Evolutionary conservation across 352 stramenopile species (phyloP).

Genomic region (Pythium dissimile): DNA sequence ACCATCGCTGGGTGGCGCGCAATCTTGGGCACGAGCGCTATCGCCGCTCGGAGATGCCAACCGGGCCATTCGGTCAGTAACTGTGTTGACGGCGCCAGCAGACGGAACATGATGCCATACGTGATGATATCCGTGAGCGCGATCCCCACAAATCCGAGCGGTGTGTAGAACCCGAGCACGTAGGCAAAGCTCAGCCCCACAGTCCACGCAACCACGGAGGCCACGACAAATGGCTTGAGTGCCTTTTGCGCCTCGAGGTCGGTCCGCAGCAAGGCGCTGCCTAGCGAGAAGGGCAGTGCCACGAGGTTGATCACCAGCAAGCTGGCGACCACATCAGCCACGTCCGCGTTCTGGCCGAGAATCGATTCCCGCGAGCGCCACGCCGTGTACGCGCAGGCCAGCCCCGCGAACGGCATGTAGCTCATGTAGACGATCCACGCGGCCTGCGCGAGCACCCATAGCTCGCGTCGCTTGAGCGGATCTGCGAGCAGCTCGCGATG

Average conservation of each 20-base stretch:
- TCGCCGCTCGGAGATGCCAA: constrained; percentile 23
- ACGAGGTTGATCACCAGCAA: constrained; percentile 16
- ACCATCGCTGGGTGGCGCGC: constrained; percentile 28
- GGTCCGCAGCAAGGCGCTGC: constrained; percentile 11
- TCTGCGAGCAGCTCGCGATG: constrained; percentile 7
- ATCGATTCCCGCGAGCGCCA: constrained; percentile 14
- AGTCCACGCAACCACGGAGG: constrained; percentile 7
- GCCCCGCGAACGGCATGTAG: constrained; percentile 15
- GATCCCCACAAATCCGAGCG: constrained; percentile 34
- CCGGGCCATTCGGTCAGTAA: constrained; percentile 29
- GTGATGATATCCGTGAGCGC: constrained; percentile 34
- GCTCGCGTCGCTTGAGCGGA: constrained; percentile 13
- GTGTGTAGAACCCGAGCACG: constrained; percentile 34
- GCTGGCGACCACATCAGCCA: constrained; percentile 18
- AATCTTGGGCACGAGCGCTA: constrained; percentile 15
- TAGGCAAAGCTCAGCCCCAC: constrained; percentile 25
- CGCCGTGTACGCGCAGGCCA: constrained; percentile 12
- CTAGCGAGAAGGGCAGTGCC: constrained; percentile 16
- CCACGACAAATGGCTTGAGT: constrained; percentile 6
- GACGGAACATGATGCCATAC: constrained; percentile 30
- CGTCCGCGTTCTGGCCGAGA: constrained; percentile 21
- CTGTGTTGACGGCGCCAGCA: constrained; percentile 30
- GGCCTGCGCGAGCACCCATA: constrained; percentile 16
- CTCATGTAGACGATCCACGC: constrained; percentile 20
- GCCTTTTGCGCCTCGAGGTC: constrained; percentile 11